A percentile compares a stretch with the other conserved stretches of the same genome.
phyloP scores from a whole-genome alignment of 352 stramenopile genomes.

The Peronospora belbahrii region DNA sequence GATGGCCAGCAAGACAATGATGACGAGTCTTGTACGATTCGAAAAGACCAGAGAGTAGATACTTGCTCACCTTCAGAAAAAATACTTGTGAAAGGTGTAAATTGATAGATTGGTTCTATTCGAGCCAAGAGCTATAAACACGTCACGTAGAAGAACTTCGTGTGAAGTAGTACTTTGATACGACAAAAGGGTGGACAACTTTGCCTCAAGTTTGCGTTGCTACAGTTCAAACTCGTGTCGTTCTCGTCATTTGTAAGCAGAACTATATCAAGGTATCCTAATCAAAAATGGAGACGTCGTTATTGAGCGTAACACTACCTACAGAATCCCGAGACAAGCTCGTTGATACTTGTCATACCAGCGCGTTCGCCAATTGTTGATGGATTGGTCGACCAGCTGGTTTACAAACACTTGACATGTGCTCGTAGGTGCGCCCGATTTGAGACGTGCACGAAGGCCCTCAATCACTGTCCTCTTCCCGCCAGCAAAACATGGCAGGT shows the following conservation, averaged over 20 bases:
- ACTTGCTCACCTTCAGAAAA: constrained; percentile 27
- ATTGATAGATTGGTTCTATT: constrained; percentile 10
- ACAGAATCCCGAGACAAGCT: constrained; percentile 81
- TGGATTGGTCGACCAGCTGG: constrained; percentile 79
- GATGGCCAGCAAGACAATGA: constrained; percentile 17
- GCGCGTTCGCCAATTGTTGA: constrained; percentile 86
- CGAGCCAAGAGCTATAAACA: too few species aligned
- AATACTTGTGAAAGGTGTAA: constrained; percentile 11
- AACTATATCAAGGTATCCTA: constrained; percentile 15
- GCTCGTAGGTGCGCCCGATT: constrained; percentile 71
- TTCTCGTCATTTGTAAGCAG: constrained; percentile 20
- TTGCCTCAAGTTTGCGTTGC: neutral
- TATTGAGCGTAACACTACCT: constrained; percentile 4
- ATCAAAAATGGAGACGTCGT: constrained; percentile 19
- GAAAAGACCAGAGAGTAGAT: constrained; percentile 32
- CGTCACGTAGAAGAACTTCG: too few species aligned
- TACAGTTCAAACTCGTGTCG: neutral
- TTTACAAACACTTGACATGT: constrained; percentile 79
- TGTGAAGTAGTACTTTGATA: too few species aligned
- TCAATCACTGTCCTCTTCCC: constrained; percentile 71
- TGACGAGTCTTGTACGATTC: constrained; percentile 28
- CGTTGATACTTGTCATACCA: constrained; percentile 91
- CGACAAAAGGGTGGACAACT: neutral
- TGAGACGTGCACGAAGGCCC: constrained; percentile 64
- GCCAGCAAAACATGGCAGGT: constrained; percentile 83